phyloP scores from a whole-genome alignment of 2,329 filamentous ascomycete species.

The Fusarium transvaalense region DNA sequence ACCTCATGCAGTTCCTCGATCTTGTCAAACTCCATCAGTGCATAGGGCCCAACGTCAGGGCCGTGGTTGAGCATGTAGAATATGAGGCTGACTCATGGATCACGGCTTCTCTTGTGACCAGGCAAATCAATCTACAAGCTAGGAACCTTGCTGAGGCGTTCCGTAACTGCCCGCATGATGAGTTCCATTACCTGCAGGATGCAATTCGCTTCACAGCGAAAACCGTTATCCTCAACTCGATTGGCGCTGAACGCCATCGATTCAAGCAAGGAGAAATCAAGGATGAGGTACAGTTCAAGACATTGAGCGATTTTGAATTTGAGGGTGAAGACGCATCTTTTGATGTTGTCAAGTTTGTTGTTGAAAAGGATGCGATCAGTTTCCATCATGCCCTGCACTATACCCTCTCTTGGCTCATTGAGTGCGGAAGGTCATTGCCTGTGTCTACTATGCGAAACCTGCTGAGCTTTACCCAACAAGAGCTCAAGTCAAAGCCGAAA shows the following conservation, averaged over 20 bases:
- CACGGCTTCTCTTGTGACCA: slow-evolving; percentile 90
- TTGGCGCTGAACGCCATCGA: slow-evolving; percentile 87
- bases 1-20: slow-evolving; percentile 94
- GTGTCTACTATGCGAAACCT: slow-evolving; percentile 74
- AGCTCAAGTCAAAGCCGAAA: slow-evolving; percentile 74
- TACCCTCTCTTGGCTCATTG: slow-evolving; percentile 93
- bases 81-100: slow-evolving; percentile 99
- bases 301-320: slow-evolving; percentile 82
- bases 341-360: slow-evolving; percentile 84
- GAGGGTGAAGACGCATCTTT: slow-evolving; percentile 70
- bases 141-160: slow-evolving; percentile 91
- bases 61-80: slow-evolving; percentile 94
- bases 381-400: slow-evolving; percentile 98
- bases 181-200: slow-evolving; percentile 73
- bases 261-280: slow-evolving; percentile 92
- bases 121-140: slow-evolving; percentile 94
- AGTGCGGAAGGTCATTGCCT: slow-evolving; percentile 83
- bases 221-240: slow-evolving; percentile 86
- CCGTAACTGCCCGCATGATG: slow-evolving; percentile 73
- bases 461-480: slow-evolving; percentile 77
- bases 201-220: slow-evolving; percentile 83
- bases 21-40: slow-evolving; percentile 96
- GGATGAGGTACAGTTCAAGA: slow-evolving; percentile 85
- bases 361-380: slow-evolving; percentile 91
- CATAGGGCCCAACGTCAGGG: slow-evolving; percentile 92